Base-by-base conservation (phyloP, 148 eudicot genomes). In the Gaultheria prostrata region DNA sequence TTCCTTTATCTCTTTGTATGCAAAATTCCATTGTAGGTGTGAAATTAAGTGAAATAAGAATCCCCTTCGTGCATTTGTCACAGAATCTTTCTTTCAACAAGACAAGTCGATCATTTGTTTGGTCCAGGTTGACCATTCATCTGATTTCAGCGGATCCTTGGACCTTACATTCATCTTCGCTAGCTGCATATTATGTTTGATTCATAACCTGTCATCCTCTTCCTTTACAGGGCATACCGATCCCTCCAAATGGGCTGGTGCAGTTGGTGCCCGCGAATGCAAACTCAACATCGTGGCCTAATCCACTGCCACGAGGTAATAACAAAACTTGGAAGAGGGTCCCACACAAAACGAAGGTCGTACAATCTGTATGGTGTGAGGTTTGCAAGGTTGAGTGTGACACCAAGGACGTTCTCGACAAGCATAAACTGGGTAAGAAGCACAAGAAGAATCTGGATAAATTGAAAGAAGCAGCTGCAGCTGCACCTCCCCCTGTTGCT, bases 391-490 rank as follows among this genome's bases (percentile, higher is more conserved):
- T 90, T 59, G 85, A 79, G 18, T 90, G 92, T 72, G 87, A 81
- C 83, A 86, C 84, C 80, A 79, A 80, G 71, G 91, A 85, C 3
- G 92, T 89, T 63, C 93, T 92, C 12, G 82, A 89, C 76, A 48
- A 80, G 13, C 93, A 92, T 86, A 89, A 80, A 87, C 11, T 61
- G 77, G 93, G 95, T n/a, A 91, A 89, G 86, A 92, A 90, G 81
- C 95, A 92, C 88, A 80, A 75, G 78, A 91, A 87, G 77, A 91
- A 88, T 63, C 53, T 91, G 83, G 92, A 91, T 57, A 89, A 87
- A 79, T 85, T 86, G 61, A 87, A 54, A 76, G 72, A 57, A 54
- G 78, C 83, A 39, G 28, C 80, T 69, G 63, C 48, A 82, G 80
- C 43, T 39, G 43, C 54, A 15, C 84, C 80, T 26, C 56, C 46